phyloP scores from a whole-genome alignment of 139 green algal genomes.

The Trebouxia sp. region DNA sequence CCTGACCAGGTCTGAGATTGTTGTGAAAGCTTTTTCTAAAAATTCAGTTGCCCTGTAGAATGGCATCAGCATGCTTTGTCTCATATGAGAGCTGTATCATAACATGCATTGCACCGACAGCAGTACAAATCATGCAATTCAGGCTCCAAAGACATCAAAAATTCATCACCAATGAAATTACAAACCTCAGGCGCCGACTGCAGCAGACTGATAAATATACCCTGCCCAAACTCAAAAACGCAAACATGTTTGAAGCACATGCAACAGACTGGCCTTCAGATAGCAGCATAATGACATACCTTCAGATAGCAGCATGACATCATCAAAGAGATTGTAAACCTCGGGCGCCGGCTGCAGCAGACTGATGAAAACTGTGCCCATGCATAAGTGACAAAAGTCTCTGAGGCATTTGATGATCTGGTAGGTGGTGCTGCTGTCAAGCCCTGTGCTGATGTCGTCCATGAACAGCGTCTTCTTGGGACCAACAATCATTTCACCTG shows the following conservation, averaged over 20 bases:
- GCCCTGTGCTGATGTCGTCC: conserved; percentile 58
- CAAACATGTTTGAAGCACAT: too few species aligned
- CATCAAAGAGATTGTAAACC: conserved; percentile 67
- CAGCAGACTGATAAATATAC: conserved; percentile 43
- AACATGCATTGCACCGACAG: too few species aligned
- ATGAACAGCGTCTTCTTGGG: conserved; percentile 49
- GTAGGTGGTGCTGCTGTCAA: conserved; percentile 64
- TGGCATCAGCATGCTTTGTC: too few species aligned
- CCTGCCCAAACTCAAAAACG: too few species aligned
- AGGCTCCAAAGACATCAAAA: conserved; percentile 62
- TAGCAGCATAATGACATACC: conserved; percentile 33
- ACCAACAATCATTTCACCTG: conserved; percentile 62
- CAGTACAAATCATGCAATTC: too few species aligned
- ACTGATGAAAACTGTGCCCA: conserved; percentile 33
- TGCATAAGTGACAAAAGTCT: conserved; percentile 35
- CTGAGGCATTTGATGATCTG: conserved; percentile 32
- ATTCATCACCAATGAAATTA: conserved; percentile 64
- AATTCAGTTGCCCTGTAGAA: too few species aligned
- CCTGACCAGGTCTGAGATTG: too few species aligned
- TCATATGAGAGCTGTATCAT: too few species aligned
- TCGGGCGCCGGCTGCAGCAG: conserved; percentile 58
- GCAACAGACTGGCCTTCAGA: not conserved
- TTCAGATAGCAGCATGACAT: conserved; percentile 63
- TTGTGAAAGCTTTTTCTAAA: too few species aligned
- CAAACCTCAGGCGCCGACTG: conserved; percentile 54